A percentile compares a stretch with the other conserved stretches of the same genome.
These are phyloP conservation scores for Sporothrix pseudoabietina DNA, from an alignment of 2,329 filamentous ascomycete species.

Conservation along the genomic window DNA sequence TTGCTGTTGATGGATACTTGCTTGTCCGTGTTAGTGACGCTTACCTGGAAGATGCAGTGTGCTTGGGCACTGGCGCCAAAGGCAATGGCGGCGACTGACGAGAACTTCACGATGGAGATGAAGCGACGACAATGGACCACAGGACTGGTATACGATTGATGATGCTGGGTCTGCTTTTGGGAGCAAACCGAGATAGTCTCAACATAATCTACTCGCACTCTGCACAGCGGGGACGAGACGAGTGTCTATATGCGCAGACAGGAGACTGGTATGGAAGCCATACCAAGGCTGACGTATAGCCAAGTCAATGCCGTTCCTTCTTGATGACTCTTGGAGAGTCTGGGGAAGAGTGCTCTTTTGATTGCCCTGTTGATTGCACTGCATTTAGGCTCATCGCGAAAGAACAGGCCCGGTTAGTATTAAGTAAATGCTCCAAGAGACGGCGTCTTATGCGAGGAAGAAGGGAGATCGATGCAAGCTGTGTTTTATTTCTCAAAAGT, in stretches of 20 bases:
- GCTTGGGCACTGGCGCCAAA: conserved; percentile 45
- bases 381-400: conserved; percentile 19
- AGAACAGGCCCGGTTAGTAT: conserved; percentile 5
- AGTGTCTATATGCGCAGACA: neutral
- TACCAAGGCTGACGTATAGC: neutral
- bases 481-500: neutral
- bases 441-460: neutral
- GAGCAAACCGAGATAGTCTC: neutral
- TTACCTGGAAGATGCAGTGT: conserved; percentile 50
- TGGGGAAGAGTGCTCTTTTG: neutral
- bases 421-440: neutral
- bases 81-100: conserved; percentile 39
- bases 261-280: neutral
- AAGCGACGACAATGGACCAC: neutral
- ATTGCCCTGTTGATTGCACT: neutral
- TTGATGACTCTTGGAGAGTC: neutral
- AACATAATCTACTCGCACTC: neutral
- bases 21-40: conserved; percentile 38
- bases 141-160: neutral
- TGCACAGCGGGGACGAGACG: neutral
- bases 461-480: neutral
- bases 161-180: neutral
- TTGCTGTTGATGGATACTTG: conserved; percentile 52
- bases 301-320: neutral
- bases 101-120: conserved; percentile 13